Conservation (phyloP, 164 flowering plant species). For the Nymphaea colorata region DNA sequence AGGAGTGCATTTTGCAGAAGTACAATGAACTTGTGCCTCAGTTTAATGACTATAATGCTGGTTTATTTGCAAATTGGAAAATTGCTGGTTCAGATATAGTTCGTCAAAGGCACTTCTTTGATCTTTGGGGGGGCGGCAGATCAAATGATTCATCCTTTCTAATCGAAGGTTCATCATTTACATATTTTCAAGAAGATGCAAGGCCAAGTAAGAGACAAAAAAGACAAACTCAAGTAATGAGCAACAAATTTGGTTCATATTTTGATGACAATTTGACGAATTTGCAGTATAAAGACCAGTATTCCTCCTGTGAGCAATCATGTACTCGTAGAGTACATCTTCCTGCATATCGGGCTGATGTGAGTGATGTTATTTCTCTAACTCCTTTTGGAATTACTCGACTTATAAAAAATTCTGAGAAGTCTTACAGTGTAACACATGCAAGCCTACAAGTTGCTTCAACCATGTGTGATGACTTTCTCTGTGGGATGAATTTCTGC, state of each 20-base stretch:
- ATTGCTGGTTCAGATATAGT: constrained; percentile 70
- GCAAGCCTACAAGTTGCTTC: constrained; percentile 25
- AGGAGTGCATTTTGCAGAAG: constrained; percentile 26
- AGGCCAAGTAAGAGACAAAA: constrained; percentile 8
- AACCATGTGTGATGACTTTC: constrained; percentile 35
- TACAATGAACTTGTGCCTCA: constrained; percentile 28
- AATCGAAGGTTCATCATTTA: constrained; percentile 5
- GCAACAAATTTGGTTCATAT: constrained; percentile 6
- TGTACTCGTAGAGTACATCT: constrained; percentile 48
- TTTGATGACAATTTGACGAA: no score
- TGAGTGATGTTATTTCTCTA: constrained; percentile 48
- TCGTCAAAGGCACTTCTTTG: constrained; percentile 24
- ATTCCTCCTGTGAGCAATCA: no score
- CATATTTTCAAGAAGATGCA: constrained; percentile 6
- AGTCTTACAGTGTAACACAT: constrained; percentile 41
- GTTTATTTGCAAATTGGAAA: constrained; percentile 51
- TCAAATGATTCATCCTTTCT: constrained; percentile 5
- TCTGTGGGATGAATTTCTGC: constrained; percentile 11
- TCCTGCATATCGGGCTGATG: constrained; percentile 28
- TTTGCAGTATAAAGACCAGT: no score
- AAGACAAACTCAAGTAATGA: constrained; percentile 8
- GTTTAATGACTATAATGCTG: constrained; percentile 30
- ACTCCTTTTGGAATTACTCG: constrained; percentile 76
- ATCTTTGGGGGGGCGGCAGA: constrained; percentile 9
- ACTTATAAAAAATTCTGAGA: constrained; percentile 21